Evolutionary conservation across 2,329 filamentous ascomycete genomes (phyloP).

Genomic region (Coniella vitis): DNA sequence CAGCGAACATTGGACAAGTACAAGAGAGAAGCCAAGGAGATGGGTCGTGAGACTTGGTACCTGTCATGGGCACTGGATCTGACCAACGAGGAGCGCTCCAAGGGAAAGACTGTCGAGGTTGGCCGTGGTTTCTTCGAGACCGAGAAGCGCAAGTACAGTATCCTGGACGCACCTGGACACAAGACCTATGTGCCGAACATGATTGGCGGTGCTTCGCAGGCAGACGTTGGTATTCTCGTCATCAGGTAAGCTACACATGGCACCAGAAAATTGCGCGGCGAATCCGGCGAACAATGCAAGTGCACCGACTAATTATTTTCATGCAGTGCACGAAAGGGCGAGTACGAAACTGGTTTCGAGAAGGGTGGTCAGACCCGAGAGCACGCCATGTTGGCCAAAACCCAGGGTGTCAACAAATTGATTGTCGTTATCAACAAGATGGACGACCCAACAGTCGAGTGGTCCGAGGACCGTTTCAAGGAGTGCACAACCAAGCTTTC

Average conservation of each 20-base stretch:
- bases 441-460: slow-evolving; percentile 94
- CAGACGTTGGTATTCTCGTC: slow-evolving; percentile 89
- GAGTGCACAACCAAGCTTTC: slow-evolving; percentile 88
- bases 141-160: slow-evolving; percentile 91
- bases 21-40: slow-evolving; percentile 91
- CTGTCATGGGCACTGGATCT: slow-evolving; percentile 96
- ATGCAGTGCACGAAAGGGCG: slow-evolving; percentile 92
- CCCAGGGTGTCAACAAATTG: slow-evolving; percentile 95
- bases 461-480: slow-evolving; percentile 87
- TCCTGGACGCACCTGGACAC: slow-evolving; percentile 93
- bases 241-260: slow-evolving; percentile 17
- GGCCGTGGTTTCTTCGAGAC: slow-evolving; percentile 96
- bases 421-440: slow-evolving; percentile 98
- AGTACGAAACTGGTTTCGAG: slow-evolving; percentile 98
- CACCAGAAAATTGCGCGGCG: background rate
- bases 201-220: slow-evolving; percentile 92
- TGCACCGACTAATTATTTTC: background rate
- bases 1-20: slow-evolving; percentile 98
- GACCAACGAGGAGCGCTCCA: slow-evolving; percentile 90
- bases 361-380: slow-evolving; percentile 92
- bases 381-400: slow-evolving; percentile 96
- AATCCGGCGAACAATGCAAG: background rate
- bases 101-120: slow-evolving; percentile 98
- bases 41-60: slow-evolving; percentile 97
- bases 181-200: slow-evolving; percentile 98